These are phyloP conservation scores for Penicillium sp. DNA, from an alignment of 2,329 filamentous ascomycete genomes.

Conservation along the genomic window DNA sequence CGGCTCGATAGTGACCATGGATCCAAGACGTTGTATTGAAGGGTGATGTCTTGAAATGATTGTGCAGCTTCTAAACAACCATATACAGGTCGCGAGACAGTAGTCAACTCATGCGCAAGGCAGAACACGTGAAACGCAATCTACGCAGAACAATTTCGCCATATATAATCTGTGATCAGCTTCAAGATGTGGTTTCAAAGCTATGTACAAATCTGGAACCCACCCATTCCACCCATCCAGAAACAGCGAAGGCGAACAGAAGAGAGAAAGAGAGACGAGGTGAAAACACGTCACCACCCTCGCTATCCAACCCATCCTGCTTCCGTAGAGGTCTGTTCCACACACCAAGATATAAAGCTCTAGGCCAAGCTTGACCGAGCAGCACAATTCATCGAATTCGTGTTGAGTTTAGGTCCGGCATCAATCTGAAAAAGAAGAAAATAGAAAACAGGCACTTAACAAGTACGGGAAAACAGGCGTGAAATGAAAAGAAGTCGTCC, in stretches of 20 bases:
- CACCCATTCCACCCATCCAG: neutral
- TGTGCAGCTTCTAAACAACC: too few relatives aligned
- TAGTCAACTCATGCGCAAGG: too few relatives aligned
- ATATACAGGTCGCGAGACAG: too few relatives aligned
- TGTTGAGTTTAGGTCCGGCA: conserved; percentile 3
- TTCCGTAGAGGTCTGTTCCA: neutral
- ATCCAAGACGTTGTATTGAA: too few relatives aligned
- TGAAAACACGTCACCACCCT: neutral
- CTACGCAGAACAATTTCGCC: neutral
- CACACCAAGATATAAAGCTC: conserved; percentile 3
- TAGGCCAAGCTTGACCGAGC: conserved; percentile 10
- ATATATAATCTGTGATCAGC: conserved; percentile 5
- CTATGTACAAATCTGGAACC: conserved; percentile 23
- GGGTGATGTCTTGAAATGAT: too few relatives aligned
- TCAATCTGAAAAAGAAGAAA: conserved; percentile 6
- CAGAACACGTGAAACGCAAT: too few relatives aligned
- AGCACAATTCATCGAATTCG: conserved; percentile 13
- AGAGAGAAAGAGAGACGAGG: neutral
- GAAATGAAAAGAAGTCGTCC: conserved; percentile 11
- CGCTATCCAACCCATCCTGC: neutral
- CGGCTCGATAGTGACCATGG: too few relatives aligned
- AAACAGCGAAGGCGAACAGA: conserved; percentile 1
- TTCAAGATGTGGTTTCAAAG: conserved; percentile 19
- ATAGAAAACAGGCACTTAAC: conserved; percentile 8
- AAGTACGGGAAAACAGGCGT: conserved; percentile 19